Base-by-base conservation (phyloP, 1,139 yeast species). In the Debaryomycetaceae sp. region DNA sequence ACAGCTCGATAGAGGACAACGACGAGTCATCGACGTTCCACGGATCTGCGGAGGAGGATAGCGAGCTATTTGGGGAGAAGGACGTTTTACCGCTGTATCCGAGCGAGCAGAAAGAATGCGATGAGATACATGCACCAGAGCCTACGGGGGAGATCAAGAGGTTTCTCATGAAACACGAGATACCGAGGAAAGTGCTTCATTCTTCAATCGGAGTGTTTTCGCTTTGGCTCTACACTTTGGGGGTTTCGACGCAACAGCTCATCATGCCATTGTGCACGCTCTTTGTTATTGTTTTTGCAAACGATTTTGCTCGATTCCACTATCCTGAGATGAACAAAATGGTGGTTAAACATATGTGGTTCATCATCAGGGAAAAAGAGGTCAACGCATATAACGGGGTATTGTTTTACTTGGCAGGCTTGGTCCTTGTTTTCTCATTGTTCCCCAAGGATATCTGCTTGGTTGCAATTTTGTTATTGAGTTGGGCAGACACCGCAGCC, bases 401-500 rank as follows among this genome's bases (percentile, higher is more conserved):
- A 6, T 75, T 88, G 42, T 93, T 89, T 85, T 93, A 88, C 61
- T 68, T 88, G 41, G 71, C 86, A 5, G 99, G 99, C 2, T 70
- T 89, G 43, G 69, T 83, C 30, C 67, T 87, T 49, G 89, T 91
- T 5, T 87, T 89, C 56, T 54, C 74, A 1, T 62, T 81, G 14
- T 84, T 82, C 55, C 85, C 95, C 13, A 89, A 89, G 66, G 99
- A 93, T 59, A 82, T 93, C 42, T 75, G 85, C 1, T 71, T 91
- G 24, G 74, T 90, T 71, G 76, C 96, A 24, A 81, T 89, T 6
- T 72, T 90, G 52, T 70, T 93, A 45, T 76, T 93, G 51, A 87
- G 97, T 60, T 93, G 98, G 98, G 91, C 96, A 8, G 99, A 93
- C 61, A 90, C 98, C 7, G 95, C 98, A 5, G 99, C 99, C 2